Evolutionary conservation across 2,329 filamentous ascomycete species (phyloP).

Genomic region (Fusarium armeniacum): DNA sequence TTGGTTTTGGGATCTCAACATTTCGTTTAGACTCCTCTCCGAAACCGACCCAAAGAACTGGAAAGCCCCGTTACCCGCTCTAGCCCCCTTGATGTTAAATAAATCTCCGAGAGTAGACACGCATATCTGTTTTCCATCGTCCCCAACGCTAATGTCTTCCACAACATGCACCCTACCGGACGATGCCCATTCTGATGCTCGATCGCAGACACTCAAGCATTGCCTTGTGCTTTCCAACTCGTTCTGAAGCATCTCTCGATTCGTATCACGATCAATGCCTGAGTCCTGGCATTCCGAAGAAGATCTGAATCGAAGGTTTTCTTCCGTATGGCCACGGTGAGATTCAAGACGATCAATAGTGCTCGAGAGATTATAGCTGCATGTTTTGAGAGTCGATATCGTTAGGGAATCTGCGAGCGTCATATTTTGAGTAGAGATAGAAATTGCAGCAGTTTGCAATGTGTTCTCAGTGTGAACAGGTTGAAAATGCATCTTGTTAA

Average conservation of each 20-base stretch:
- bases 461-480: background rate
- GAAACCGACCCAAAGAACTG: constrained; percentile 24
- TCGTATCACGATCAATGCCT: background rate
- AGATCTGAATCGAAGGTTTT: background rate
- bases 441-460: background rate
- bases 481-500: constrained; percentile 15
- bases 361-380: constrained; percentile 10
- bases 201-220: constrained; percentile 22
- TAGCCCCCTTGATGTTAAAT: constrained; percentile 30
- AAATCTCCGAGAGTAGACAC: constrained; percentile 41
- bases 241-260: constrained; percentile 5
- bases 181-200: constrained; percentile 26
- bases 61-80: constrained; percentile 14
- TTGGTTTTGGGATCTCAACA: constrained; percentile 16
- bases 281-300: background rate
- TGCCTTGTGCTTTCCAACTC: constrained; percentile 31
- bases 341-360: constrained; percentile 16
- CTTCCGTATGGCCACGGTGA: constrained; percentile 3
- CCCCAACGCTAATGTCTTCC: constrained; percentile 33
- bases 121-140: constrained; percentile 35
- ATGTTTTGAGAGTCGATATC: constrained; percentile 14
- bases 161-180: constrained; percentile 37
- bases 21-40: constrained; percentile 7
- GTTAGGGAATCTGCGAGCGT: constrained; percentile 26
- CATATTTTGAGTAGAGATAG: constrained; percentile 7